These are phyloP conservation scores for Citrus unshiu DNA, from an alignment of 345 rosid species.

Conservation along the genomic window DNA sequence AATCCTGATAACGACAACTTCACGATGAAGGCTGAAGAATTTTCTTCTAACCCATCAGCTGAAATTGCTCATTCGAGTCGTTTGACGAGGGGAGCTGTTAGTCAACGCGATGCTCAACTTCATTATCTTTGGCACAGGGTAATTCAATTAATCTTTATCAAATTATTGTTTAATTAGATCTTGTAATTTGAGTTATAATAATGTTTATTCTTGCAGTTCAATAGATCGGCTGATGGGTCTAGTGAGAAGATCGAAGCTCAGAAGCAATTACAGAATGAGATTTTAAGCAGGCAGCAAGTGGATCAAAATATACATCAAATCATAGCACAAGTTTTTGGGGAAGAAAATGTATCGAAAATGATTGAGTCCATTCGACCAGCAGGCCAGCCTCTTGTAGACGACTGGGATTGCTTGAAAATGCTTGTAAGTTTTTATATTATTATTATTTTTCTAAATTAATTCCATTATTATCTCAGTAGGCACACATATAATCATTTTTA, in stretches of 20 bases:
- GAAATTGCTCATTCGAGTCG: neutral
- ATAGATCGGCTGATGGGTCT: no score
- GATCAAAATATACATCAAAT: slow-evolving; percentile 37
- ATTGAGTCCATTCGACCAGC: slow-evolving; percentile 19
- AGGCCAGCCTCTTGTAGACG: slow-evolving; percentile 38
- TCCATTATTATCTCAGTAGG: no score
- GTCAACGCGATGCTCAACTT: slow-evolving; percentile 40
- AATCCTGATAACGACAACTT: no score
- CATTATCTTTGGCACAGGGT: slow-evolving; percentile 38
- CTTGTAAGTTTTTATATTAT: slow-evolving; percentile 17
- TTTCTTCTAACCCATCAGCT: no score
- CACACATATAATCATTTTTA: no score
- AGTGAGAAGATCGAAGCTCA: neutral
- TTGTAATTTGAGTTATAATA: no score
- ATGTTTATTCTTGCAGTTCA: no score
- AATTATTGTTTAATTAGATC: no score
- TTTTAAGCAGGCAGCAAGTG: slow-evolving; percentile 28
- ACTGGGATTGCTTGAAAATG: slow-evolving; percentile 48
- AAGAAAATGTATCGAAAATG: neutral
- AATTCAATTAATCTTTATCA: neutral
- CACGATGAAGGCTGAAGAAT: no score
- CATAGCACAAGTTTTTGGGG: slow-evolving; percentile 24
- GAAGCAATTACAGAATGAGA: slow-evolving; percentile 23
- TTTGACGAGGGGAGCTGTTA: slow-evolving; percentile 10
- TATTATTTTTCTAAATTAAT: no score